Base-by-base conservation (phyloP, 2,329 filamentous ascomycete species). In the Colletotrichum chrysophilum region DNA sequence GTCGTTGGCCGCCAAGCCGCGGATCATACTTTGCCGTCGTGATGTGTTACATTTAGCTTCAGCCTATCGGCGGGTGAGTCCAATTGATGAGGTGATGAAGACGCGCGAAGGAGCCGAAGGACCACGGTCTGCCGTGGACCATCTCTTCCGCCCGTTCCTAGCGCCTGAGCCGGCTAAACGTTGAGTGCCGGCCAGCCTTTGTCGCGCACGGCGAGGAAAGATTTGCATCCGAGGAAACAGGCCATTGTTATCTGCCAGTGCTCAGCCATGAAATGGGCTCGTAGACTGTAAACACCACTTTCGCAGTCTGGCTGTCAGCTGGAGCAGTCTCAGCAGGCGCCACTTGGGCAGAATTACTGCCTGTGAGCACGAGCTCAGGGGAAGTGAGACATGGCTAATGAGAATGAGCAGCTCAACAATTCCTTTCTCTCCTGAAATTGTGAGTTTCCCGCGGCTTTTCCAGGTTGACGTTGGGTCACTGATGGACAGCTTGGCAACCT, bases 261-360 rank as follows among this genome's bases (percentile, higher is more conserved):
- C 7, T 52, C 43, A 52, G 43, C 43, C n/a, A 52, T 52, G 43
- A 21, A 52, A 21, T 52, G n/a, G 12, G n/a, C 43, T 13, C 5
- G n/a, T 7, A 10, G n/a, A 48, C n/a, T 21, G 43, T 48, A 7
- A 36, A 32, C 18, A 34, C 30, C 30, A 21, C 30, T 34, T 62
- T 32, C 26, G 28, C n/a, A 21, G 30, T 21, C 30, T 36, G 60
- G 60, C 30, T 36, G 26, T 62, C 55, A 9, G 14, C 55, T 62
- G 26, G 56, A 62, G 30, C 26, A 62, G 26, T 34, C n/a, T 21
- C 30, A 34, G 16, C 28, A 21, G 6, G 60, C 60, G 26, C 30
- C 60, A 62, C 26, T 21, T 21, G 60, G 30, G 60, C 60, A 62
- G 60, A 62, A 12, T 32, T 62, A 21, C 60, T 36, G 28, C 60